phyloP scores from a whole-genome alignment of 129 eudicot species.

The Flaveria robusta region DNA sequence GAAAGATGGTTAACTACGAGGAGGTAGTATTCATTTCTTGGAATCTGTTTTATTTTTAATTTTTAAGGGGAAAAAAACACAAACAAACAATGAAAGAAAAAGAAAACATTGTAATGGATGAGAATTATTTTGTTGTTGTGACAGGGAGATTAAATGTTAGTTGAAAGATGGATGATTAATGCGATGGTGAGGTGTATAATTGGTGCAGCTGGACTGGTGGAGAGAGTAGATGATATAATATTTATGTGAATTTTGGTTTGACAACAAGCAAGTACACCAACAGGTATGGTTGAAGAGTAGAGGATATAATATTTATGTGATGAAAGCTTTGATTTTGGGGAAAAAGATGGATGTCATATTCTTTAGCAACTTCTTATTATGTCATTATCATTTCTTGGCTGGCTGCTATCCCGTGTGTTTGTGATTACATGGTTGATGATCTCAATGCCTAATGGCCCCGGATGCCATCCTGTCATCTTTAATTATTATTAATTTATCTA shows the following conservation, averaged over 20 bases:
- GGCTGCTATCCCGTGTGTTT: slow-evolving; percentile 9
- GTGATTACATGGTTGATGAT: not conserved
- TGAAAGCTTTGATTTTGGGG: too few relatives aligned
- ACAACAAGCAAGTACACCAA: slow-evolving; percentile 3
- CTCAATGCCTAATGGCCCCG: too few relatives aligned
- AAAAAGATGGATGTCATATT: too few relatives aligned
- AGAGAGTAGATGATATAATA: too few relatives aligned
- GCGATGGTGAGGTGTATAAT: slow-evolving; percentile 6
- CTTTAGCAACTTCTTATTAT: slow-evolving; percentile 16
- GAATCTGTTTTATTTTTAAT: too few relatives aligned
- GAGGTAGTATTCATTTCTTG: slow-evolving; percentile 15
- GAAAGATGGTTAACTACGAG: slow-evolving; percentile 30
- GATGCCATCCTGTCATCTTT: slow-evolving; percentile 10
- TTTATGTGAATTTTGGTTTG: slow-evolving; percentile 1
- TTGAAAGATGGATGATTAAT: slow-evolving; percentile 12
- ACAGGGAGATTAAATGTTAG: slow-evolving; percentile 18
- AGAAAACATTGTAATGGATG: not conserved
- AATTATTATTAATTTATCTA: too few relatives aligned
- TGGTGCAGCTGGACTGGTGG: slow-evolving; percentile 15
- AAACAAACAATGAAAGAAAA: not conserved
- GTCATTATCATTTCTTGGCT: slow-evolving; percentile 15
- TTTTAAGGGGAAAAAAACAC: too few relatives aligned
- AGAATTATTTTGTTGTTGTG: not conserved
- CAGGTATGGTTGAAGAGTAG: too few relatives aligned
- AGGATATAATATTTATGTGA: too few relatives aligned